Conservation (phyloP, 2,329 filamentous ascomycete species). For the Ilyonectria mors-panacis region DNA sequence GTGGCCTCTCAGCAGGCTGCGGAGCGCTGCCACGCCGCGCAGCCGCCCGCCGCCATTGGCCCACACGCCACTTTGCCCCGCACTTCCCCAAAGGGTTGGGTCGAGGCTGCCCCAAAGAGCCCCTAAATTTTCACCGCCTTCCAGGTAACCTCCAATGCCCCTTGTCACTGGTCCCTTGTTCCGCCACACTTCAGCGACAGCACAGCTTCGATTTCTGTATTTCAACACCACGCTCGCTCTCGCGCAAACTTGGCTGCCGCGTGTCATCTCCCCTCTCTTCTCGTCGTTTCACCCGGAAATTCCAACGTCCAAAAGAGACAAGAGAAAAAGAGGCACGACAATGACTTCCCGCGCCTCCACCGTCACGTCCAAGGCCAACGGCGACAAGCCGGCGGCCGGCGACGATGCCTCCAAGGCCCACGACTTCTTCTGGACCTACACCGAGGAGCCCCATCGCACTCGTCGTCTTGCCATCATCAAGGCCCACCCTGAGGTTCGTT, state of each 20-base stretch:
- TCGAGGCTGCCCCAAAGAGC: not conserved
- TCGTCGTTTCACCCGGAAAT: not conserved
- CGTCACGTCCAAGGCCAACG: conserved; percentile 52
- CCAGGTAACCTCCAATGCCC: conserved; percentile 38
- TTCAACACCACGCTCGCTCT: conserved; percentile 10
- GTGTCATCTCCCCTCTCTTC: not conserved
- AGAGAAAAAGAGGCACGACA: conserved; percentile 10
- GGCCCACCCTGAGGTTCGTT: conserved; percentile 89
- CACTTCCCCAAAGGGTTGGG: conserved; percentile 15
- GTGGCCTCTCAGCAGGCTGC: not conserved
- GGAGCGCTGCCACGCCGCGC: conserved; percentile 36
- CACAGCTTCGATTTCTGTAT: conserved; percentile 26
- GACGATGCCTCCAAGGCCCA: conserved; percentile 50
- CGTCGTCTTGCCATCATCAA: conserved; percentile 96
- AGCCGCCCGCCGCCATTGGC: conserved; percentile 39
- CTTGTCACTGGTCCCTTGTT: conserved; percentile 25
- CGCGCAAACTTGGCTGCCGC: conserved; percentile 10
- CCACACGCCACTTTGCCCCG: conserved; percentile 32
- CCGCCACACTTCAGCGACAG: conserved; percentile 19
- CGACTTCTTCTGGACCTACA: conserved; percentile 98
- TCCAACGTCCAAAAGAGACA: not conserved
- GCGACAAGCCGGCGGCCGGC: conserved; percentile 40
- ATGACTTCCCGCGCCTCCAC: conserved; percentile 53
- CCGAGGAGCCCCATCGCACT: conserved; percentile 95
- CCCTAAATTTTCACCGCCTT: conserved; percentile 49